Evolutionary conservation across 164 flowering plant species (phyloP).

Genomic region (Piper longum): DNA sequence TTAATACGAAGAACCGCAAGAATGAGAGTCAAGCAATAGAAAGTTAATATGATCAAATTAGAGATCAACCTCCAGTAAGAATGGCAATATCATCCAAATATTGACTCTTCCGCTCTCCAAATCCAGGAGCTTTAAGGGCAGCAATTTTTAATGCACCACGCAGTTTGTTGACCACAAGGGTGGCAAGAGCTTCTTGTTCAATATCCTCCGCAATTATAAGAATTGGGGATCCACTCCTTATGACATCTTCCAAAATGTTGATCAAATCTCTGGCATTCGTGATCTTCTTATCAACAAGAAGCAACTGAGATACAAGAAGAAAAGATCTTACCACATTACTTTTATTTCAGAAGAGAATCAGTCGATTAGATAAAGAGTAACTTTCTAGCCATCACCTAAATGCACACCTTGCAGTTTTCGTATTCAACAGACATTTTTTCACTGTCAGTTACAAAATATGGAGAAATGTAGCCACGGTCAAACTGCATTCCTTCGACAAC

Average conservation of each 20-base stretch:
- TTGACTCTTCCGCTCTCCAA: conserved; percentile 95
- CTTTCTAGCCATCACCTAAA: background rate
- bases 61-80: conserved; percentile 61
- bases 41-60: background rate
- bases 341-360: conserved; percentile 5
- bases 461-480: conserved; percentile 93
- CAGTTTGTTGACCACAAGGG: conserved; percentile 93
- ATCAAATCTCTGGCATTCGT: conserved; percentile 90
- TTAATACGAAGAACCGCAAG: background rate
- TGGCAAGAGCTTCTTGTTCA: conserved; percentile 97
- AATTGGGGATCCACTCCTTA: conserved; percentile 70
- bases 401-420: conserved; percentile 82
- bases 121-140: conserved; percentile 97
- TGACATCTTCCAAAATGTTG: conserved; percentile 75
- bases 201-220: conserved; percentile 90
- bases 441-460: conserved; percentile 89
- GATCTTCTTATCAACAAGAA: conserved; percentile 92
- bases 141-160: conserved; percentile 90
- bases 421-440: conserved; percentile 92
- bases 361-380: background rate
- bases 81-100: conserved; percentile 96
- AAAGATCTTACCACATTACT: too few relatives aligned
- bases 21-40: background rate
- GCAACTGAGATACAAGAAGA: conserved; percentile 30
- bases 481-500: conserved; percentile 99